A percentile compares a stretch with the other conserved stretches of the same genome.
Evolutionary conservation across 805 yeast species (phyloP).

Genomic region (Saccharomyces kudriavzevii): DNA sequence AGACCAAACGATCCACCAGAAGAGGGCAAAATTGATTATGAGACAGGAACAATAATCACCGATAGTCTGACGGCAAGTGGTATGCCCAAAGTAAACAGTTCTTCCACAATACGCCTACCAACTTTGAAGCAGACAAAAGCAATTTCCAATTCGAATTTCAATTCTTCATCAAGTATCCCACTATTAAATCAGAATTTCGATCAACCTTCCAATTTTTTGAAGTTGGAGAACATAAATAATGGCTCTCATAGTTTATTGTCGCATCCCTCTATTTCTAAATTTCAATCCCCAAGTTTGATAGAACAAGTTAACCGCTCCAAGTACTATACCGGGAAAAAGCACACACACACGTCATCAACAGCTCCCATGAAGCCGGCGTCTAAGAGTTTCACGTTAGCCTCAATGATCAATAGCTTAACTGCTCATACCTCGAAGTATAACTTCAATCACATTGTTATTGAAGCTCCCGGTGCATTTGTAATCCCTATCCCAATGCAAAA

Average conservation of each 20-base stretch:
- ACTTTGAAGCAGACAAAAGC: slow-evolving; percentile 10
- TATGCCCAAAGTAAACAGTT: slow-evolving; percentile 17
- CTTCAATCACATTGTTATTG: slow-evolving; percentile 19
- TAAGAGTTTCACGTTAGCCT: slow-evolving; percentile 19
- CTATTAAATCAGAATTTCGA: neutral
- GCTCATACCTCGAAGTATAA: slow-evolving; percentile 22
- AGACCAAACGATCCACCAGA: slow-evolving; percentile 37
- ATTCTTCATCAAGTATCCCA: neutral
- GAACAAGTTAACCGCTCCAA: neutral
- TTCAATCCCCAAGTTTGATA: neutral
- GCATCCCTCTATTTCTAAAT: neutral
- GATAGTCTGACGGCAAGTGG: slow-evolving; percentile 12
- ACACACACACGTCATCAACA: slow-evolving; percentile 5
- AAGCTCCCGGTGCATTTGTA: slow-evolving; percentile 24
- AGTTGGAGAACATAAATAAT: neutral
- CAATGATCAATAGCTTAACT: slow-evolving; percentile 20
- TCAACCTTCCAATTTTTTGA: neutral
- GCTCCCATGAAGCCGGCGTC: slow-evolving; percentile 12
- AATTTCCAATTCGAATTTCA: neutral
- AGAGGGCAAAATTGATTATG: slow-evolving; percentile 30
- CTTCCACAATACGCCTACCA: slow-evolving; percentile 14
- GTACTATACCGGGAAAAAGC: neutral
- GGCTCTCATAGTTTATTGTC: neutral
- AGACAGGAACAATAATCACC: slow-evolving; percentile 25
- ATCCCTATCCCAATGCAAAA: slow-evolving; percentile 29